Conservation (phyloP, 345 rosid species). For the Camelina neglecta region DNA sequence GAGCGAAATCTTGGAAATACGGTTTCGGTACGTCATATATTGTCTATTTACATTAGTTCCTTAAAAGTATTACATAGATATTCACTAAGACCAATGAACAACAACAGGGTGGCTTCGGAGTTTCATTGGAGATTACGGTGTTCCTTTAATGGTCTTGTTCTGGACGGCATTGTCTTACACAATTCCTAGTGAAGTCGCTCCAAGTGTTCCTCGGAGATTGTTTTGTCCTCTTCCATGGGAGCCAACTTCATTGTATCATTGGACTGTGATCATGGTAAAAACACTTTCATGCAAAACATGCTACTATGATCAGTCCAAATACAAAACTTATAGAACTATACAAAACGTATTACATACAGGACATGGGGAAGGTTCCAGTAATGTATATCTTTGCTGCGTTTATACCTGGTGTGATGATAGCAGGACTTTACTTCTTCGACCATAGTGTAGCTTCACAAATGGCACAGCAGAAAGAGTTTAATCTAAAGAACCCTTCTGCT, state of each 20-base stretch:
- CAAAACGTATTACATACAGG: slow-evolving; percentile 50
- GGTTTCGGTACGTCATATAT: slow-evolving; percentile 51
- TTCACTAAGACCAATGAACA: not conserved
- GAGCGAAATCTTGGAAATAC: slow-evolving; percentile 72
- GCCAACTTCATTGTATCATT: slow-evolving; percentile 63
- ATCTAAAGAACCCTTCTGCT: slow-evolving; percentile 78
- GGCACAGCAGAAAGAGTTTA: slow-evolving; percentile 88
- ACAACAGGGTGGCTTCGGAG: slow-evolving; percentile 68
- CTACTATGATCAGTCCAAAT: slow-evolving; percentile 1
- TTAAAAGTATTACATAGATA: not conserved
- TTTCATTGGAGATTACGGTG: slow-evolving; percentile 79
- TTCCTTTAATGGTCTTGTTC: slow-evolving; percentile 73
- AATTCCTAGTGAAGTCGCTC: slow-evolving; percentile 51
- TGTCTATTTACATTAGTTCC: slow-evolving; percentile 7
- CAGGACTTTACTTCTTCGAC: slow-evolving; percentile 87
- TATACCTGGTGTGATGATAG: slow-evolving; percentile 85
- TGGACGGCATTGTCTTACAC: slow-evolving; percentile 69
- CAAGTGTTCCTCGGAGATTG: slow-evolving; percentile 75
- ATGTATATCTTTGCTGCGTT: slow-evolving; percentile 70
- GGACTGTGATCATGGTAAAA: slow-evolving; percentile 81
- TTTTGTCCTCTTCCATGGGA: slow-evolving; percentile 88
- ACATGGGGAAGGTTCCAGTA: slow-evolving; percentile 77
- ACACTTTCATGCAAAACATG: not conserved
- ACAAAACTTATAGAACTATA: slow-evolving; percentile 3
- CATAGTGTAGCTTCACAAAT: slow-evolving; percentile 89